Evolutionary conservation across 2,329 filamentous ascomycete species (phyloP).

Genomic region (Talaromyces sp.): DNA sequence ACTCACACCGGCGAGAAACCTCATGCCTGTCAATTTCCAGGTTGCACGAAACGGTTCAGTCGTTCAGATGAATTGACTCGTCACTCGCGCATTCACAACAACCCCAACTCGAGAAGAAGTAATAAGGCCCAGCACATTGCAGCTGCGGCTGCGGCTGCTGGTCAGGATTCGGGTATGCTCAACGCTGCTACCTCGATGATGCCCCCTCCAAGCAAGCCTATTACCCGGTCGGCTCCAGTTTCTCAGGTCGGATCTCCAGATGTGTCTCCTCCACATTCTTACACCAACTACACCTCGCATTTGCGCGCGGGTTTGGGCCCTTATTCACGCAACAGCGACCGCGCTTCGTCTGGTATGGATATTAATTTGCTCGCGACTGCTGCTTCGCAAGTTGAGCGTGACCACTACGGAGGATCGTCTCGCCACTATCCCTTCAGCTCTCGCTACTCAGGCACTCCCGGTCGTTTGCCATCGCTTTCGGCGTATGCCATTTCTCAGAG

Average conservation of each 20-base stretch:
- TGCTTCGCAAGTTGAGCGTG: constrained; percentile 64
- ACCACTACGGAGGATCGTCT: constrained; percentile 45
- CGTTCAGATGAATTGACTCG: constrained; percentile 94
- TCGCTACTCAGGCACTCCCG: constrained; percentile 45
- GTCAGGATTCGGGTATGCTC: constrained; percentile 48
- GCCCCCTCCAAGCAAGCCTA: constrained; percentile 72
- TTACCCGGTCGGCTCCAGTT: constrained; percentile 81
- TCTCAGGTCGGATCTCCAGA: constrained; percentile 90
- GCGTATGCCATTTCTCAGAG: constrained; percentile 73
- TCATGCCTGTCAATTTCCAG: constrained; percentile 90
- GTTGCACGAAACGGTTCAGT: constrained; percentile 96
- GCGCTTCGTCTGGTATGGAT: constrained; percentile 52
- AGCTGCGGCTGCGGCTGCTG: constrained; percentile 50
- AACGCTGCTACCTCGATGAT: constrained; percentile 63
- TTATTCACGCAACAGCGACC: constrained; percentile 36
- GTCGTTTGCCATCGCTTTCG: constrained; percentile 70
- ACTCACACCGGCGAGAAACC: constrained; percentile 98
- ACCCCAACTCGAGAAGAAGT: constrained; percentile 90
- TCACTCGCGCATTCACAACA: constrained; percentile 98
- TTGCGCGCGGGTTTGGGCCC: constrained; percentile 57
- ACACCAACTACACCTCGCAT: constrained; percentile 59
- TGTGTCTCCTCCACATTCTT: constrained; percentile 90
- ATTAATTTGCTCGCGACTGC: constrained; percentile 69
- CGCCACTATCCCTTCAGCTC: constrained; percentile 47
- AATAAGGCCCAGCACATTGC: constrained; percentile 71